phyloP scores from a whole-genome alignment of 2,329 filamentous ascomycete genomes.

The Neonectria magnoliae region DNA sequence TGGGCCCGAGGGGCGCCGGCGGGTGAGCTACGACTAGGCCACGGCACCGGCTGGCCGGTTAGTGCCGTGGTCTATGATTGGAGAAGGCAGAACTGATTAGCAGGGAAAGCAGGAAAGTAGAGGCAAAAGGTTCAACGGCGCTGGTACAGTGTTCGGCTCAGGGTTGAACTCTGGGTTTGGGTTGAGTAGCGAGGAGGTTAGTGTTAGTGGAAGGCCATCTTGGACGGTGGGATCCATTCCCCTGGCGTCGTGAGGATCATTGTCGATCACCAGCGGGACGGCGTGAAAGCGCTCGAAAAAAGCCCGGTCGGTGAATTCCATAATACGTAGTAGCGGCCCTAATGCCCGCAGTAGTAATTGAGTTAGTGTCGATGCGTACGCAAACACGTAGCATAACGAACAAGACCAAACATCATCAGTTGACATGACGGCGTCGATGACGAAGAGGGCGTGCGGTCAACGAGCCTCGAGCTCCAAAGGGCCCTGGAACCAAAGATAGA shows the following conservation, averaged over 20 bases:
- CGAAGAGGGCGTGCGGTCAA: background rate
- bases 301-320: background rate
- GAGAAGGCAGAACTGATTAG: background rate
- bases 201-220: background rate
- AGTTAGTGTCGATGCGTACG: background rate
- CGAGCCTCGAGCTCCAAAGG: background rate
- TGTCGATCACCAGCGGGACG: slow-evolving; percentile 3
- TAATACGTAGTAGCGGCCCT: background rate
- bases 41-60: background rate
- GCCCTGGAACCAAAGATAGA: background rate
- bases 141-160: background rate
- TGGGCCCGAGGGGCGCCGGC: background rate
- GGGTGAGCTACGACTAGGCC: slow-evolving; percentile 5
- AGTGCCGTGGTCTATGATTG: background rate
- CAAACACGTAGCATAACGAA: background rate
- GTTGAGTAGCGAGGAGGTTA: background rate
- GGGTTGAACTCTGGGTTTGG: too few relatives aligned
- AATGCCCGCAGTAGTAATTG: background rate
- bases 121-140: background rate
- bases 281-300: background rate
- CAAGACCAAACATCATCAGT: background rate
- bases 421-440: background rate
- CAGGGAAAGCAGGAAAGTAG: background rate
- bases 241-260: background rate
- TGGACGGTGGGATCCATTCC: background rate